phyloP scores from a whole-genome alignment of 2,329 filamentous ascomycete species.

The Colletotrichum sp. region DNA sequence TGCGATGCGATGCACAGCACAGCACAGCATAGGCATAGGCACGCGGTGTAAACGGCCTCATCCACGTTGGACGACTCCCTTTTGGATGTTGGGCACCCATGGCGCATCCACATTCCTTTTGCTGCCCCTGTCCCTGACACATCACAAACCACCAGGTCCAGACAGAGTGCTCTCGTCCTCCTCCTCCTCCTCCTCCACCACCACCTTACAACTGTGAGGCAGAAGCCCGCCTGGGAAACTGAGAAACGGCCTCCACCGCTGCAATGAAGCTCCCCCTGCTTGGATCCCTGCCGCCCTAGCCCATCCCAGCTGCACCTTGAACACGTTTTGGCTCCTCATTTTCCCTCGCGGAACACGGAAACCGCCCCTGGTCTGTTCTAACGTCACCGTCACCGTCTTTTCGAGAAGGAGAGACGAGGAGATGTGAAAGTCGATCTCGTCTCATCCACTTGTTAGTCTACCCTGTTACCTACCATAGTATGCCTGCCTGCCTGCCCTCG shows the following conservation, averaged over 20 bases:
- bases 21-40: constrained; percentile 3
- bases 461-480: neutral
- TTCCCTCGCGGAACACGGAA: constrained; percentile 19
- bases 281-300: constrained; percentile 1
- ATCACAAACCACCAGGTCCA: neutral
- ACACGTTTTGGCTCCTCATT: constrained; percentile 20
- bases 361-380: constrained; percentile 4
- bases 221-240: neutral
- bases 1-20: neutral
- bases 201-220: neutral
- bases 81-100: constrained; percentile 18
- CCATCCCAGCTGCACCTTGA: constrained; percentile 7
- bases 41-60: neutral
- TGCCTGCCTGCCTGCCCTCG: neutral
- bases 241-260: neutral
- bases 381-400: constrained; percentile 23
- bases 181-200: neutral
- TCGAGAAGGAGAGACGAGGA: constrained; percentile 10
- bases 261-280: neutral
- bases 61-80: neutral
- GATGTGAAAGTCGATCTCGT: constrained; percentile 3
- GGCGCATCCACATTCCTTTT: constrained; percentile 2
- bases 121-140: constrained; percentile 16
- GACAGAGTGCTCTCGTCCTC: neutral
- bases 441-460: constrained; percentile 1